These are phyloP conservation scores for Penicillium cosmopolitanum DNA, from an alignment of 495 filamentous ascomycete species.

Conservation along the genomic window DNA sequence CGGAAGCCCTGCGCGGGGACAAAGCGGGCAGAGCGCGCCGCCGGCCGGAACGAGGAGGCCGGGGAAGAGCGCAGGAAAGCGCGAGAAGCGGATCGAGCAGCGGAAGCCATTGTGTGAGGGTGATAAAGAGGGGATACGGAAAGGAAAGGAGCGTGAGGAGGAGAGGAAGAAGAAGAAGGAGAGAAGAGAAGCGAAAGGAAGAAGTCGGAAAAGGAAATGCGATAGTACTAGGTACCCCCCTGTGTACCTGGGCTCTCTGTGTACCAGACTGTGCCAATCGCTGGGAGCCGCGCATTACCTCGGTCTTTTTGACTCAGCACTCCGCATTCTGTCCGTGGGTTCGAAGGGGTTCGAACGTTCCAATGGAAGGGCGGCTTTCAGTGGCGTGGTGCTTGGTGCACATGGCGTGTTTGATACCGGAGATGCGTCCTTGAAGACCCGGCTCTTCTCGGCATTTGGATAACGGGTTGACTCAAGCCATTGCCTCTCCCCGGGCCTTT, in stretches of 20 bases:
- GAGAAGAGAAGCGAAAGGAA: slow-evolving; percentile 24
- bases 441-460: background rate
- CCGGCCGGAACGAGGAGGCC: slow-evolving; percentile 49
- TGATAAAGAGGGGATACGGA: slow-evolving; percentile 14
- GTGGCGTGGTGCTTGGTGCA: background rate
- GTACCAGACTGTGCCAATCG: slow-evolving; percentile 24
- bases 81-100: slow-evolving; percentile 55
- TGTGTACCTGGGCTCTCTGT: background rate
- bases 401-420: background rate
- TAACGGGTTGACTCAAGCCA: background rate
- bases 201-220: slow-evolving; percentile 19
- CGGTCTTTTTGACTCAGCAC: slow-evolving; percentile 16
- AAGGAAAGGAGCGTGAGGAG: slow-evolving; percentile 16
- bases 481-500: background rate
- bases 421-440: background rate
- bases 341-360: slow-evolving; percentile 3
- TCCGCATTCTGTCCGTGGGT: slow-evolving; percentile 20
- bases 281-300: slow-evolving; percentile 25
- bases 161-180: slow-evolving; percentile 15
- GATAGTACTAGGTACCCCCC: background rate
- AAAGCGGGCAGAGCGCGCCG: slow-evolving; percentile 59
- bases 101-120: slow-evolving; percentile 56
- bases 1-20: slow-evolving; percentile 66
- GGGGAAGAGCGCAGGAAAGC: slow-evolving; percentile 54
- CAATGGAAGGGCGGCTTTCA: background rate